phyloP scores from a whole-genome alignment of 2,329 filamentous ascomycete species.

The Metarhizium robertsii region DNA sequence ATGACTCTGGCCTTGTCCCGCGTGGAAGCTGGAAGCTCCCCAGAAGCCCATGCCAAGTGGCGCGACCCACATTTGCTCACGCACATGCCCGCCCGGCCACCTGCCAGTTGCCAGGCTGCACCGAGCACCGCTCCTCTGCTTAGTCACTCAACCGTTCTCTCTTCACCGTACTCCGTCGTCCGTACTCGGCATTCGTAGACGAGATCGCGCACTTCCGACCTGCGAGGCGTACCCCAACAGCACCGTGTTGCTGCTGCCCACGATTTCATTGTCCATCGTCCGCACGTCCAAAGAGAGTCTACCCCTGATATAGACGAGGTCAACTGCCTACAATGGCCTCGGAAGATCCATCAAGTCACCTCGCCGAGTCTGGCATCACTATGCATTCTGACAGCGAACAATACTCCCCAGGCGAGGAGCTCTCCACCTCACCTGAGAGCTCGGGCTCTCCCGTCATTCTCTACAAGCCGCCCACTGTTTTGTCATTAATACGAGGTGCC shows the following conservation, averaged over 20 bases:
- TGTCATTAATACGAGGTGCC: constrained; percentile 75
- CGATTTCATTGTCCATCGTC: too few species aligned
- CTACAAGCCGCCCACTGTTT: constrained; percentile 81
- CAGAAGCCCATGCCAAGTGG: not conserved
- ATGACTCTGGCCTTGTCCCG: constrained; percentile 1
- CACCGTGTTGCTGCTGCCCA: too few species aligned
- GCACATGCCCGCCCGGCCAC: too few species aligned
- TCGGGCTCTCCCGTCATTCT: constrained; percentile 65
- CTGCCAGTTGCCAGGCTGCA: too few species aligned
- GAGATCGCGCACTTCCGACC: too few species aligned
- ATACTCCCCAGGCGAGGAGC: constrained; percentile 59
- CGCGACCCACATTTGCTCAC: not conserved
- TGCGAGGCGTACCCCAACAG: too few species aligned
- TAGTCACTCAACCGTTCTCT: not conserved
- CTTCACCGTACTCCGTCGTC: not conserved
- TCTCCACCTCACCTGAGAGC: constrained; percentile 50
- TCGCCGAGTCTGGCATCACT: constrained; percentile 66
- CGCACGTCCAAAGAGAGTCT: not conserved
- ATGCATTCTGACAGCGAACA: constrained; percentile 78
- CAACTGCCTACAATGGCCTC: constrained; percentile 37
- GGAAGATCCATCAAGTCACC: constrained; percentile 39
- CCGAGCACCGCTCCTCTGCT: not conserved
- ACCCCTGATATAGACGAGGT: not conserved
- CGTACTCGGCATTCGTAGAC: not conserved
- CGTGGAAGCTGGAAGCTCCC: not conserved